Percentiles rank a stretch among this genome's conserved stretches.
Evolutionary conservation across 306 rosid genomes (phyloP).

Genomic region (Citrullus amarus): DNA sequence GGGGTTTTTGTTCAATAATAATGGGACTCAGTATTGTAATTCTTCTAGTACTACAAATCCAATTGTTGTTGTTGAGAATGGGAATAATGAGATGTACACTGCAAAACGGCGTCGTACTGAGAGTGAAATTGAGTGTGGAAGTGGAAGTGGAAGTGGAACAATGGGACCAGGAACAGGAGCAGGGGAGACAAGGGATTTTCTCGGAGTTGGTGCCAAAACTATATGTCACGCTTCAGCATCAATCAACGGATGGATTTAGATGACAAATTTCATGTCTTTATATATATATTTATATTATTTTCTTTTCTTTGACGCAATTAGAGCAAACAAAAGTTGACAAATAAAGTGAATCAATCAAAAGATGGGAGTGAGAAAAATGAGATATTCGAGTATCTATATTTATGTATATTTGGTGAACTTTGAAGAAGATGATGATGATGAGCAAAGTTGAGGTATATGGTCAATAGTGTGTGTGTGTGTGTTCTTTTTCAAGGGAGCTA

Average conservation of each 20-base stretch:
- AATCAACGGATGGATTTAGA: constrained; percentile 63
- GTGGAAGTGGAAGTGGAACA: neutral
- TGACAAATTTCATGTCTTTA: neutral
- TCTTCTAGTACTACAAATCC: constrained; percentile 9
- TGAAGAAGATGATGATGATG: neutral
- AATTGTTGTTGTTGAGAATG: constrained; percentile 1
- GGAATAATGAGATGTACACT: constrained; percentile 16
- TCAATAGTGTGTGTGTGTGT: neutral
- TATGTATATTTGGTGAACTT: neutral
- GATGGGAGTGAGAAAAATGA: neutral
- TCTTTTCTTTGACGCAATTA: neutral
- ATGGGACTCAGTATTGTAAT: constrained; percentile 36
- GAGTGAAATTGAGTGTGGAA: constrained; percentile 23
- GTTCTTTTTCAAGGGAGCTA: constrained; percentile 30
- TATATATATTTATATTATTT: neutral
- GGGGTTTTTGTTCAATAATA: constrained; percentile 41
- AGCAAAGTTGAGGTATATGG: constrained; percentile 23
- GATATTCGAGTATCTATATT: neutral
- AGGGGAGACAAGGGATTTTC: constrained; percentile 77
- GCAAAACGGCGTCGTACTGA: constrained; percentile 50
- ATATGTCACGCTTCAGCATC: constrained; percentile 49
- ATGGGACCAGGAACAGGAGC: constrained; percentile 35
- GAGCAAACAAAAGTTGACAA: neutral
- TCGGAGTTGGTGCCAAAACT: constrained; percentile 74
- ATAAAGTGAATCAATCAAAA: neutral